Evolutionary conservation across 2,329 filamentous ascomycete genomes (phyloP), one percentile per base, ranked within the genome.

Genomic region (Ophiostoma himal-ulmi): DNA sequence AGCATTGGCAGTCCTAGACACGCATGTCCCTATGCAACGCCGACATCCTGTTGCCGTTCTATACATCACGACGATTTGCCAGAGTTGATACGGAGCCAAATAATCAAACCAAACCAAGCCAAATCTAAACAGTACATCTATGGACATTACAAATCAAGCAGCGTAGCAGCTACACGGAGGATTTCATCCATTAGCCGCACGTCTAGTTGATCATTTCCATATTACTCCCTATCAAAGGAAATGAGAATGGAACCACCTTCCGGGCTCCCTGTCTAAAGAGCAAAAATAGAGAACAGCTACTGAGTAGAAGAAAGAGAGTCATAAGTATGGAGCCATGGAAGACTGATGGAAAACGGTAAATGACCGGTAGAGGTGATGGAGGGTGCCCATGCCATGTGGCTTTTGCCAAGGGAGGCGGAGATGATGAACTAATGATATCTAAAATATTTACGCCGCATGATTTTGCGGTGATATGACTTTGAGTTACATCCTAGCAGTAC

Each of bases 311-410:
- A 20, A 36, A 14, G 34, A 65, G 17, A 22, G 6, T 14, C 36
- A n/a, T 22, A 3, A n/a, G 57, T 34, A 30, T 62, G 57, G 20
- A 11, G 34, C 36, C 20, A 37, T 44, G 39, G 65, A 67, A 67
- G n/a, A 34, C n/a, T 20, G 20, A 52, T 52, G 22, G 66, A 68
- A 68, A n/a, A 54, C 26, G 26, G n/a, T 8, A 48, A 44, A 68
- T 54, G 41, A 26, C 37, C 66, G 66, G 26, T 10, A 36, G 20
- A n/a, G 10, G 17, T n/a, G 41, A 54, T 3, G 36, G 65, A 26
- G 65, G 26, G 30, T n/a, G 26, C 11, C 37, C 37, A 66, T 44
- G 65, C 65, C 65, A 67, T 67, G 65, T 67, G 65, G 65, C 65
- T 67, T 17, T 48, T 64, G 34, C 14, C 60, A 64, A 34, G 22